Conservation (phyloP, 495 filamentous ascomycete species). For the Penicillium fimorum region DNA sequence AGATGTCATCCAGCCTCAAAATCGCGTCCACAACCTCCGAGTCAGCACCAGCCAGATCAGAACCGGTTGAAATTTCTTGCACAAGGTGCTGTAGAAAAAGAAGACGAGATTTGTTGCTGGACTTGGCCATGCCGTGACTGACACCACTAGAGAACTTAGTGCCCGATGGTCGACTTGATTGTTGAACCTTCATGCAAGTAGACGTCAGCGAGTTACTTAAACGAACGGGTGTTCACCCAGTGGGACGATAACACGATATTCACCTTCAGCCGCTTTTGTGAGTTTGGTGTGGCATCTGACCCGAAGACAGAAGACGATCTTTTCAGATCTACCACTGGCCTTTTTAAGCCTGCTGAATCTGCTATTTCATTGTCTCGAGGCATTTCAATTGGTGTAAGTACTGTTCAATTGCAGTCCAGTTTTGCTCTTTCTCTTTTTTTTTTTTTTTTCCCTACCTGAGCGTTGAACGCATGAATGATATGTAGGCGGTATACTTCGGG, state of each 20-base stretch:
- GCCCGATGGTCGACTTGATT: not conserved
- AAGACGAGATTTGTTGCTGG: slow-evolving; percentile 11
- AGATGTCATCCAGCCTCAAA: slow-evolving; percentile 21
- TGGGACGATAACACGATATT: not conserved
- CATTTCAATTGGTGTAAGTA: not conserved
- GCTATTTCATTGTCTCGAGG: not conserved
- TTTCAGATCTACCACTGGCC: not conserved
- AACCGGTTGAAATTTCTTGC: slow-evolving; percentile 21
- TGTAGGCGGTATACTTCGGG: not conserved
- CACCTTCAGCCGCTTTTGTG: slow-evolving; percentile 4
- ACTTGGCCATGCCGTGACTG: not conserved
- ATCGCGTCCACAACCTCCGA: slow-evolving; percentile 26
- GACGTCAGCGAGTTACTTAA: not conserved
- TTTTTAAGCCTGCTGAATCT: not conserved
- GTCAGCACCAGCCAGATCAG: slow-evolving; percentile 12
- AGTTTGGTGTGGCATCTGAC: not conserved
- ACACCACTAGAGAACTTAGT: not conserved
- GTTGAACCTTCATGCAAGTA: not conserved
- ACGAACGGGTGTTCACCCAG: not conserved
- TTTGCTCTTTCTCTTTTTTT: no score
- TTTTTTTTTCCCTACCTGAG: not conserved
- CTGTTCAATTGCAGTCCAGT: not conserved
- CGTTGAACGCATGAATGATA: not conserved
- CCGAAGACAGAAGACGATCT: not conserved
- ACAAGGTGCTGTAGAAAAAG: slow-evolving; percentile 17